These are phyloP conservation scores for Quercus phellos DNA, from an alignment of 331 rosid species.

Conservation along the genomic window DNA sequence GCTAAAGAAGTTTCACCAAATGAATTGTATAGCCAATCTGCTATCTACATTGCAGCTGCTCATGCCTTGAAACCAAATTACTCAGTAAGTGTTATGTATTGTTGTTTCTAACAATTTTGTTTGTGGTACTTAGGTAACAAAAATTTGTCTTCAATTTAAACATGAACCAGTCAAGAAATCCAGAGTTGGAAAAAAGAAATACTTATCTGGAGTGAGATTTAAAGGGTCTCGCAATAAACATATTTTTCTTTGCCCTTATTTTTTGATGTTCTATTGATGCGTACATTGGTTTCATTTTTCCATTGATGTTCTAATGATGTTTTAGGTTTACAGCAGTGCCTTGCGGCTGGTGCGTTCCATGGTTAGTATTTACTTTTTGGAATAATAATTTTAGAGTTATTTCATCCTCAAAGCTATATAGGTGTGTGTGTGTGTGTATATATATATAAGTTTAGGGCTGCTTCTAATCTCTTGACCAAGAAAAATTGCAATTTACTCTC, in stretches of 20 bases:
- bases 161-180: not conserved
- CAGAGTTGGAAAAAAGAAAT: not conserved
- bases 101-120: conserved; percentile 13
- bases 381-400: conserved; percentile 3
- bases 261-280: not conserved
- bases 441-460: too few species aligned
- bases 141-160: not conserved
- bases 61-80: conserved; percentile 95
- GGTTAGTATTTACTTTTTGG: conserved; percentile 52
- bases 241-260: conserved; percentile 2
- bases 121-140: conserved; percentile 2
- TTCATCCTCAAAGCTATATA: not conserved
- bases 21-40: conserved; percentile 97
- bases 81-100: conserved; percentile 49
- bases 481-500: too few species aligned
- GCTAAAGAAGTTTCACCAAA: conserved; percentile 80
- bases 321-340: conserved; percentile 97
- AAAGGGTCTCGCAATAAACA: not conserved
- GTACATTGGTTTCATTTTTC: not conserved
- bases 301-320: conserved; percentile 7
- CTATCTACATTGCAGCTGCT: conserved; percentile 97
- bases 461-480: too few species aligned
- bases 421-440: too few species aligned
- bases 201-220: not conserved
- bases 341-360: conserved; percentile 95